Evolutionary conservation across 371 early-diverging fungal species (phyloP).

Genomic region (Syncephalastrum contaminatum): DNA sequence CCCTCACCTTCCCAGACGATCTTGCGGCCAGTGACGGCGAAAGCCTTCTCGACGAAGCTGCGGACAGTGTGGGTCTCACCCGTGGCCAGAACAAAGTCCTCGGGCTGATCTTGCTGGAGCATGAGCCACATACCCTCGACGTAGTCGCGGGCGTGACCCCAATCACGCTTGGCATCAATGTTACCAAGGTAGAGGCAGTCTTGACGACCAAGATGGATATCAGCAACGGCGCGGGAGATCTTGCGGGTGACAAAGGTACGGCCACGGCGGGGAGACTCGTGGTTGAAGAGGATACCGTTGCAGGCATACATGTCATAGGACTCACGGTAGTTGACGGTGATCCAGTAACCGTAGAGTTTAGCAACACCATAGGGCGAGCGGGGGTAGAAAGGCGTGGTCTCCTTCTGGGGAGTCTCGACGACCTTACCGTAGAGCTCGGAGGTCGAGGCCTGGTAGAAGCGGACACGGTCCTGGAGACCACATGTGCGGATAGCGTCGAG

Average conservation of each 20-base stretch:
- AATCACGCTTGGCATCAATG: conserved; percentile 81
- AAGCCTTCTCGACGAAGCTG: conserved; percentile 78
- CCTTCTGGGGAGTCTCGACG: conserved; percentile 75
- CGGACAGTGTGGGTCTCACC: conserved; percentile 82
- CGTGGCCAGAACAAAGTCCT: conserved; percentile 82
- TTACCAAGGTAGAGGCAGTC: conserved; percentile 79
- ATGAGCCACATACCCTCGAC: conserved; percentile 87
- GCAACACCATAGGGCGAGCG: conserved; percentile 84
- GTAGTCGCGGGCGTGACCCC: conserved; percentile 87
- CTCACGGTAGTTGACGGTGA: conserved; percentile 78
- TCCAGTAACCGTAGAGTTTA: conserved; percentile 82
- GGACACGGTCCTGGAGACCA: conserved; percentile 64
- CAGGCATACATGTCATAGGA: conserved; percentile 79
- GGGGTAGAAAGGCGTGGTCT: conserved; percentile 84
- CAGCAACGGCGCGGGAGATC: conserved; percentile 77
- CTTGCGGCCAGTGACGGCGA: conserved; percentile 58
- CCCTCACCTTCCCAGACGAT: conserved; percentile 70
- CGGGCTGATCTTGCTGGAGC: conserved; percentile 76
- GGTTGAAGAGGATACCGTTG: conserved; percentile 84
- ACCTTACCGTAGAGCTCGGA: conserved; percentile 82
- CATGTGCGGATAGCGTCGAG: conserved; percentile 80
- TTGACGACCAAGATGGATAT: conserved; percentile 67
- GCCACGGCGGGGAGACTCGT: conserved; percentile 81
- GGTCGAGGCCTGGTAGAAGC: conserved; percentile 83
- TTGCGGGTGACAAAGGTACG: conserved; percentile 83